Evolutionary conservation across 768 basidiomycete species (phyloP).

Genomic region (Fomitopsis pulvina): DNA sequence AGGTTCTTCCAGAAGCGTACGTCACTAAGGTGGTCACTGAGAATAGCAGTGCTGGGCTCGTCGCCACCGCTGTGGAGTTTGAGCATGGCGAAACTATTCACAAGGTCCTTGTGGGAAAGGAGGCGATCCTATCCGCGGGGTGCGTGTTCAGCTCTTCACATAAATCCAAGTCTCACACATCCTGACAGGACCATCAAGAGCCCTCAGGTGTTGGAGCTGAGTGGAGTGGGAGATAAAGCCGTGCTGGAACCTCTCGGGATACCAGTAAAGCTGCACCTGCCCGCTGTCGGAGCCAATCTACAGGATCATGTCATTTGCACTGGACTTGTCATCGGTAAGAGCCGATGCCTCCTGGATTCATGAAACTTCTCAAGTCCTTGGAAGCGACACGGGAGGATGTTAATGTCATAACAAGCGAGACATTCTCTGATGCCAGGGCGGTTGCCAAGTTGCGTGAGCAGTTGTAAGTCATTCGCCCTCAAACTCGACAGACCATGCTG

Average conservation of each 20-base stretch:
- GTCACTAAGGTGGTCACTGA: conserved; percentile 12
- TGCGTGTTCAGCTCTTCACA: no score
- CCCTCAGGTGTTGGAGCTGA: conserved; percentile 42
- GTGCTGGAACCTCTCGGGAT: conserved; percentile 29
- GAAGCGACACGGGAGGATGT: no score
- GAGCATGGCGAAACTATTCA: conserved; percentile 18
- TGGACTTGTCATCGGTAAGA: no score
- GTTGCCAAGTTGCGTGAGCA: no score
- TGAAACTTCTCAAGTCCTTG: no score
- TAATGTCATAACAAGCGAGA: no score
- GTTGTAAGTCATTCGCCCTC: no score
- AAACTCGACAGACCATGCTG: no score
- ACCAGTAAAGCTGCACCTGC: conserved; percentile 31
- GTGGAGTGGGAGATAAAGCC: conserved; percentile 37
- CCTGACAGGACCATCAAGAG: conserved; percentile 35
- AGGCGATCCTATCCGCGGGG: conserved; percentile 37
- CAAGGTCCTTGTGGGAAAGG: conserved; percentile 29
- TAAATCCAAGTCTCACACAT: no score
- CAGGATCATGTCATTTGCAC: no score
- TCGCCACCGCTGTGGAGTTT: conserved; percentile 30
- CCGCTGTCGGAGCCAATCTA: conserved; percentile 41
- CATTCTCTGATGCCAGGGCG: no score
- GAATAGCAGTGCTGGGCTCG: background rate
- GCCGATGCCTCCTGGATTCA: no score
- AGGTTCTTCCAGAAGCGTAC: conserved; percentile 21